A percentile compares a stretch with the other conserved stretches of the same genome.
Evolutionary conservation across 805 yeast genomes (phyloP).

Genomic region (Nakazawaea ambrosiae): DNA sequence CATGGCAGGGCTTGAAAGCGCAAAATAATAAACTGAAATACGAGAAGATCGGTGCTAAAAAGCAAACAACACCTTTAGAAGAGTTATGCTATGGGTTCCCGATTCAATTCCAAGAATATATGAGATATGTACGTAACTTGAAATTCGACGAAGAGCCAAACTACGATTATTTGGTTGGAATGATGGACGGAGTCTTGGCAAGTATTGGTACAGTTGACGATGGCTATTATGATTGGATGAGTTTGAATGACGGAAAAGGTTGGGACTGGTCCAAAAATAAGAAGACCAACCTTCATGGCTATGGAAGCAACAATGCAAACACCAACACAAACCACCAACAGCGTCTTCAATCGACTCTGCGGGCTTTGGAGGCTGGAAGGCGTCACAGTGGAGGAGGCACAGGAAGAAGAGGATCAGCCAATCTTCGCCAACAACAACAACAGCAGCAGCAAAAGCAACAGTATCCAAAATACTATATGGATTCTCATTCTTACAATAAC

Average conservation of each 20-base stretch:
- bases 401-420: conserved; percentile 1
- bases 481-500: conserved; percentile 5
- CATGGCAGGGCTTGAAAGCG: conserved; percentile 89
- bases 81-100: conserved; percentile 63
- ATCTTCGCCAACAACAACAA: conserved; percentile 18
- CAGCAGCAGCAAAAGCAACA: too few species aligned
- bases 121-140: conserved; percentile 59
- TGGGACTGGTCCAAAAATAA: conserved; percentile 74
- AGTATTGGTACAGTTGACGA: conserved; percentile 56
- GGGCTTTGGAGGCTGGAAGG: background rate
- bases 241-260: conserved; percentile 69
- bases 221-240: conserved; percentile 77
- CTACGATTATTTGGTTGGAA: conserved; percentile 55
- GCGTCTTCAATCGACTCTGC: background rate
- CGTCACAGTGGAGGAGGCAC: conserved; percentile 14
- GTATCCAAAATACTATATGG: conserved; percentile 12
- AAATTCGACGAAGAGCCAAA: conserved; percentile 79
- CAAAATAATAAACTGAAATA: conserved; percentile 80
- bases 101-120: conserved; percentile 65
- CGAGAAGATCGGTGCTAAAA: conserved; percentile 79
- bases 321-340: conserved; percentile 13
- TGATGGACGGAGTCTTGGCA: conserved; percentile 53
- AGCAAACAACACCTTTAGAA: conserved; percentile 59
- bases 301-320: conserved; percentile 37
- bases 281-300: conserved; percentile 76